Conservation (phyloP, 192 early-diverging fungal species). For the Podila verticillata region DNA sequence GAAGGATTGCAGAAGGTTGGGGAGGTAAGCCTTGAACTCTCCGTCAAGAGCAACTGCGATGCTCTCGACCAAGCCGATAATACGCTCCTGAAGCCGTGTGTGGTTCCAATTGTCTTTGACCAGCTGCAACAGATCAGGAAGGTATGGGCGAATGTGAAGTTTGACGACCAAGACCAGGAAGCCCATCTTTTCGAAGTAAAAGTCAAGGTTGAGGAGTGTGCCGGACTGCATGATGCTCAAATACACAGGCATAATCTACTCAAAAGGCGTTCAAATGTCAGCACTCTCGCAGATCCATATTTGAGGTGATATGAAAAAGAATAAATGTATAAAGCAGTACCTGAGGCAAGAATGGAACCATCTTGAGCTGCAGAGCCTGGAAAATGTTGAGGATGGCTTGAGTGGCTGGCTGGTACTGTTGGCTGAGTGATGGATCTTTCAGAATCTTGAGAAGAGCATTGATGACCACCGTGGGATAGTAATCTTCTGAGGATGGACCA, state of each 20-base stretch:
- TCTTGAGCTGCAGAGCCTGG: slow-evolving; percentile 86
- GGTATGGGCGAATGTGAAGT: slow-evolving; percentile 89
- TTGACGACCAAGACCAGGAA: slow-evolving; percentile 85
- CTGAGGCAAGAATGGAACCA: slow-evolving; percentile 89
- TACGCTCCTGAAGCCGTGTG: slow-evolving; percentile 81
- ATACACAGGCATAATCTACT: slow-evolving; percentile 89
- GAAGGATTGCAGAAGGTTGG: slow-evolving; percentile 82
- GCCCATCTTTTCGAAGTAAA: slow-evolving; percentile 90
- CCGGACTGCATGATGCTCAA: slow-evolving; percentile 87
- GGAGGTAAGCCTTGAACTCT: slow-evolving; percentile 87
- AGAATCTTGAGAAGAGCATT: slow-evolving; percentile 89
- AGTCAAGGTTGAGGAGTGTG: slow-evolving; percentile 82
- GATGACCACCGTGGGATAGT: slow-evolving; percentile 93
- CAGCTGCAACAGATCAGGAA: slow-evolving; percentile 82
- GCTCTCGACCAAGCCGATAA: slow-evolving; percentile 86
- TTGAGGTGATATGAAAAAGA: background rate
- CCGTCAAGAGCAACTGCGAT: slow-evolving; percentile 87
- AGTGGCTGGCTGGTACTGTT: slow-evolving; percentile 87
- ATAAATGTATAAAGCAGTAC: slow-evolving; percentile 44
- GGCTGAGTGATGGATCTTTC: slow-evolving; percentile 79
- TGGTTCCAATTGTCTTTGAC: slow-evolving; percentile 82
- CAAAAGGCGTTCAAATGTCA: background rate
- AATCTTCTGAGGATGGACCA: slow-evolving; percentile 87
- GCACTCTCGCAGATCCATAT: background rate
- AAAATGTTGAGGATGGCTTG: slow-evolving; percentile 95